Evolutionary conservation across 2,329 filamentous ascomycete species (phyloP), one percentile per base, ranked within the genome.

Genomic region (Sphaerulina vaccinii): DNA sequence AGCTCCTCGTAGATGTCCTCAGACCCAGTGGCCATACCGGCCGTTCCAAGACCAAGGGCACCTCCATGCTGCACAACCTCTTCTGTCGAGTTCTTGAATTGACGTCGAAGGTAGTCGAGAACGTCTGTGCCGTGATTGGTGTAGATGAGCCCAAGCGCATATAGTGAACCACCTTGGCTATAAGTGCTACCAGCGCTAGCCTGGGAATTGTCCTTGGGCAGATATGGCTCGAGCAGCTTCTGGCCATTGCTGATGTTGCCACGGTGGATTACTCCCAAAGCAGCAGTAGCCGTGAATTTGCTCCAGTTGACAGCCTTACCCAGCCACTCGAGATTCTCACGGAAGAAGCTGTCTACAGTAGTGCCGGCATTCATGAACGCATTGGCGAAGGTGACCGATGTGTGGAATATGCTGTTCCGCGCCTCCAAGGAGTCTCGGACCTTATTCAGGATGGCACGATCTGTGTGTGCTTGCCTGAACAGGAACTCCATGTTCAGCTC

Each of bases 261-360:
- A 39, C 90, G 87, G 71, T 99, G 93, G 57, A 99, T 96, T 45
- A 97, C 93, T 70, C 93, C 93, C 5, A 99, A 78, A 6, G 93
- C 93, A 51, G 93, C 93, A 3, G 93, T 99, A 11, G 93, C 93
- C 0, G 93, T 96, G 70, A 99, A 99, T 70, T 99, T 99, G 55
- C 91, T 96, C 93, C 93, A 99, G 75, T 99, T 99, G 41, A 97
- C 90, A 21, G 93, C 93, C 77, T 97, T 99, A 55, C 92, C 91
- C 3, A 99, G 76, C 93, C 93, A 99, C 61, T 99, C 93, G 19
- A 99, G 75, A 68, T 99, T 99, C 67, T 97, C 90, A 6, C 95
- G 83, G 83, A 99, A 97, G 75, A 99, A 99, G 66, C 92, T 95
- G 74, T 99, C 93, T 64, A 96, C 93, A 0, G 92, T 96, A 0